Conservation (phyloP, 768 basidiomycete species). For the Termitomyces sp. region DNA sequence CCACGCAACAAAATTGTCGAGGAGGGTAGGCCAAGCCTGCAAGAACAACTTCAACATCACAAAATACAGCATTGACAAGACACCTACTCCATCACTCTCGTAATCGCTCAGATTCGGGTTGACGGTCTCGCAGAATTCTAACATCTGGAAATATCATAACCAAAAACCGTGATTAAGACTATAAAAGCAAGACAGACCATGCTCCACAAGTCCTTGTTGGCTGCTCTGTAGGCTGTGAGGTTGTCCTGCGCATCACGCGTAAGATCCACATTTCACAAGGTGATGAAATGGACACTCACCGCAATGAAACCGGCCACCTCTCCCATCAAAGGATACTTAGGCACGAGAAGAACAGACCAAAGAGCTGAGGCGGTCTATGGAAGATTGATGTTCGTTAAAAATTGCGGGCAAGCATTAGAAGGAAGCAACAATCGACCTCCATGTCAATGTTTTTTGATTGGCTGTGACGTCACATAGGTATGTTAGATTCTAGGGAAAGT, state of each 20-base stretch:
- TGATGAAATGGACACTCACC: constrained; percentile 33
- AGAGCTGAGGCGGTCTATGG: constrained; percentile 64
- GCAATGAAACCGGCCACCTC: constrained; percentile 65
- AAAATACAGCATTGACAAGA: not conserved
- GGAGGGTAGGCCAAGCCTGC: constrained; percentile 79
- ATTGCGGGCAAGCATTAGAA: not conserved
- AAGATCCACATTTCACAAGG: not conserved
- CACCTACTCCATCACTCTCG: constrained; percentile 72
- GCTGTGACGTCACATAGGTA: constrained; percentile 28
- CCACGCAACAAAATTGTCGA: constrained; percentile 78
- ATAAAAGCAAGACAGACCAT: constrained; percentile 51
- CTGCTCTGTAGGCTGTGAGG: constrained; percentile 58
- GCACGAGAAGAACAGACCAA: constrained; percentile 72
- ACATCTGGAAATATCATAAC: constrained; percentile 41
- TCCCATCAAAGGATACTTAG: constrained; percentile 62
- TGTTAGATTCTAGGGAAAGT: not conserved
- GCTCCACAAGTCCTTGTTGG: constrained; percentile 83
- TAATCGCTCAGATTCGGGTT: constrained; percentile 60
- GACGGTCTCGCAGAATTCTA: constrained; percentile 71
- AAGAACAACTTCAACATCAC: constrained; percentile 2
- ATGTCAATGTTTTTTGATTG: constrained; percentile 76
- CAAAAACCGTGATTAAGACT: not conserved
- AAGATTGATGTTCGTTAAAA: not conserved
- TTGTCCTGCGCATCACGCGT: constrained; percentile 38
- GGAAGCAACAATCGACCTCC: constrained; percentile 47